Base-by-base conservation (phyloP, 2,329 filamentous ascomycete genomes). In the Sporothrix schenckii region DNA sequence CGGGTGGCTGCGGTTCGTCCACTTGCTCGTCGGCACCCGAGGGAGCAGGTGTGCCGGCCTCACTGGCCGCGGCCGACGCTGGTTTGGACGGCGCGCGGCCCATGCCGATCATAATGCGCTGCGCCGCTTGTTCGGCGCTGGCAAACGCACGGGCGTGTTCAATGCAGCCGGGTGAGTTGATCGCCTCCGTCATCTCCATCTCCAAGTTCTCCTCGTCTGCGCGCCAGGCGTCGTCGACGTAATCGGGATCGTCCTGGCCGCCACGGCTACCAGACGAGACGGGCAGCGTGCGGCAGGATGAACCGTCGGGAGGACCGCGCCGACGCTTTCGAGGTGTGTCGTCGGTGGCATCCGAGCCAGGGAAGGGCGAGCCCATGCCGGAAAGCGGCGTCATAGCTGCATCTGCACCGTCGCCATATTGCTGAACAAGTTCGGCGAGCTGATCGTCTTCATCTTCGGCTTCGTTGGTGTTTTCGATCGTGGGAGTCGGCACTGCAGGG, bases 121-220 rank as follows among this genome's bases (percentile, higher is more conserved):
- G 71, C 11, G 86, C 87, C 24, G 85, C 82, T 72, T 87, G 83
- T 72, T 86, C 83, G 5, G 87, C 87, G 16, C 82, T 85, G 11
- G 88, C 86, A 70, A 91, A 86, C 0, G 84, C 83, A 70, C 85
- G 84, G 6, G 85, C 85, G 75, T 88, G 86, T 68, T 85, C 82
- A 3, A 83, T 79, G 4, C 85, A 86, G 65, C 86, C 80, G 0
- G 88, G 86, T 74, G 91, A 85, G 75, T 75, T 87, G 74, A 94
- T 87, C 69, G 92, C 87, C 72, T 89, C 87, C 14, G 88, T 86
- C 76, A 94, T 92, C 76, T 93, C 89, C 21, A 85, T 81, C 76
- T 92, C 90, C 0, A 94, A 82, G 63, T 87, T 84, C 73, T 87
- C 85, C 75, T 92, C 90, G 61, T 88, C 86, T 30, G 82, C 81